Evolutionary conservation across 306 rosid species (phyloP).

Genomic region (Hippophae gyantsensis): DNA sequence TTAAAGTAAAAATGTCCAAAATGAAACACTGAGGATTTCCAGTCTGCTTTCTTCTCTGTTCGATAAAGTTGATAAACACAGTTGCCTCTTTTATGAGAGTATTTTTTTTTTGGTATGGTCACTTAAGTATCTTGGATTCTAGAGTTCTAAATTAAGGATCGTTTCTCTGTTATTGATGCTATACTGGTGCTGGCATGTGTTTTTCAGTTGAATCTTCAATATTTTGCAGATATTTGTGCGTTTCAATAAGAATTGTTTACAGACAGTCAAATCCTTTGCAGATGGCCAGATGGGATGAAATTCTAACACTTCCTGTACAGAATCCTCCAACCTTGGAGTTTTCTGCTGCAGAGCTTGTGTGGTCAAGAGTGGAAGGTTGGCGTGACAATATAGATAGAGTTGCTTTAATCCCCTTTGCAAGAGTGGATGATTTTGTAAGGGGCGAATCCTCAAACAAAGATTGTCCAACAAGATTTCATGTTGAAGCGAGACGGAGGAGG

Average conservation of each 20-base stretch:
- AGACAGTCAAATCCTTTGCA: slow-evolving; percentile 2
- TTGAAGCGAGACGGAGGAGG: slow-evolving; percentile 70
- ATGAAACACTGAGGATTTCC: too few relatives aligned
- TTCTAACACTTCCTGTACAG: slow-evolving; percentile 87
- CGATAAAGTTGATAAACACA: too few relatives aligned
- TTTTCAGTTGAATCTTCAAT: too few relatives aligned
- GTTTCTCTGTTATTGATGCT: too few relatives aligned
- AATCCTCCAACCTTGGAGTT: slow-evolving; percentile 75
- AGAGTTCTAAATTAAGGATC: too few relatives aligned
- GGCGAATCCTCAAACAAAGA: slow-evolving; percentile 75
- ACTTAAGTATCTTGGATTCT: too few relatives aligned
- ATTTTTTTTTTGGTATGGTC: too few relatives aligned
- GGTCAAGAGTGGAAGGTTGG: slow-evolving; percentile 97
- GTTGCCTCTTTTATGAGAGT: too few relatives aligned
- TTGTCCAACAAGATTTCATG: slow-evolving; percentile 83
- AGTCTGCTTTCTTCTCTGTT: too few relatives aligned
- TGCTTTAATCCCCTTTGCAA: slow-evolving; percentile 72
- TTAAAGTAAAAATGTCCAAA: too few relatives aligned
- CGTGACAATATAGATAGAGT: slow-evolving; percentile 73
- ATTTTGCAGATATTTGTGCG: background rate
- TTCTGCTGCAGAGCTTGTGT: slow-evolving; percentile 57
- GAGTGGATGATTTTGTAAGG: slow-evolving; percentile 82
- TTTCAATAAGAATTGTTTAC: background rate
- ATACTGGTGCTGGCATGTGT: too few relatives aligned
- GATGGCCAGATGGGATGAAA: slow-evolving; percentile 97